Base-by-base conservation (phyloP, 106 monocot species). In the Dactylorhiza incarnata region DNA sequence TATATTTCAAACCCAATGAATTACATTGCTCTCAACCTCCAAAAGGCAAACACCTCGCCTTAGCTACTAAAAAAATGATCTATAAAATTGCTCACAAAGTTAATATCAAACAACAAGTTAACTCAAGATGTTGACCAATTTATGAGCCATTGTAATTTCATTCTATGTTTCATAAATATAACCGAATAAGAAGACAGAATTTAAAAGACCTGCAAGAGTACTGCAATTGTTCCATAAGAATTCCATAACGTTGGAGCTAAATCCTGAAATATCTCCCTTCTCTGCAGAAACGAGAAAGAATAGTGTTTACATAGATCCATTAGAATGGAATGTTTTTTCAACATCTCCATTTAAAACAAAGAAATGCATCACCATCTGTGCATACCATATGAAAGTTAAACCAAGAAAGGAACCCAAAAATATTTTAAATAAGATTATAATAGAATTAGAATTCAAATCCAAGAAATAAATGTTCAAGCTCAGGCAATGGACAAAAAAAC, bases 251-350 rank as follows among this genome's bases (percentile, higher is more conserved):
- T 25, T 15, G 87, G 87, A 76, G 87, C 90, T 74, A 90, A 58
- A 81, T 87, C 90, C 78, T 87, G 83, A 79, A 87, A 87, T 53
- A 85, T 84, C 52, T 90, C 87, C 65, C 80, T 84, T 83, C 82
- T 71, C 76, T 76, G 76, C 49, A 49, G 43, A 17, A 37, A 26
- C 56, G 37, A 61, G 61, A 61, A 61, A 8, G 23, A 61, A 22
- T 23, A 61, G 37, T 37, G 2, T 37, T 37, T 37, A 37, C 37
- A 37, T 37, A 37, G 37, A 37, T 37, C 3, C 37, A 37, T 37
- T 3, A 37, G 37, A 37, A 37, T 37, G 37, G 37, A 37, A 37
- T 37, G 37, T 37, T 37, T 3, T 37, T 37, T 37, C 37, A 37
- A 37, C 37, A 37, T 37, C 37, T 37, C 37, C 37, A 37, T 37